These are phyloP conservation scores for Tuber magnatum DNA, from an alignment of 495 filamentous ascomycete species.

Conservation along the genomic window DNA sequence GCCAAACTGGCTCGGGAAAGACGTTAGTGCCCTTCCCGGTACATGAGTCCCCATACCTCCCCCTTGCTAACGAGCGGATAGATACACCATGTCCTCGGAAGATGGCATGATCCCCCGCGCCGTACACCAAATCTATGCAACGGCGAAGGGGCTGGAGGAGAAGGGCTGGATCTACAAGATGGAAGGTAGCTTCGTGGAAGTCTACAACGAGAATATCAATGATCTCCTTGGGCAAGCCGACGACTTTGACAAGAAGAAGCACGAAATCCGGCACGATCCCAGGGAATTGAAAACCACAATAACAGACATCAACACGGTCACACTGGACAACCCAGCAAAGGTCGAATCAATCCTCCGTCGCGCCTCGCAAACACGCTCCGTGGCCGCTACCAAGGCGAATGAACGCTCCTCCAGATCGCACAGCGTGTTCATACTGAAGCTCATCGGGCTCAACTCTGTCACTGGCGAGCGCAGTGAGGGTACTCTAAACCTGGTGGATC, in stretches of 20 bases:
- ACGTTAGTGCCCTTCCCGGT: conserved; percentile 45
- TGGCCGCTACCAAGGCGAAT: conserved; percentile 94
- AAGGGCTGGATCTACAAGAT: conserved; percentile 94
- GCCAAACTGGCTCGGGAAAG: conserved; percentile 94
- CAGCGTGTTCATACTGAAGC: conserved; percentile 90
- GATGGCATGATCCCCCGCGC: conserved; percentile 96
- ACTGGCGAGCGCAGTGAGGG: conserved; percentile 83
- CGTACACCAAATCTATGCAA: conserved; percentile 85
- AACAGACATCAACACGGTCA: conserved; percentile 71
- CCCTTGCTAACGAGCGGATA: conserved; percentile 14
- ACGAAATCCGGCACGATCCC: conserved; percentile 85
- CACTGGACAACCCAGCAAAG: conserved; percentile 66
- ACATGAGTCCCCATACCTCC: neutral
- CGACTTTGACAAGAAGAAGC: conserved; percentile 74
- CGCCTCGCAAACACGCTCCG: conserved; percentile 75
- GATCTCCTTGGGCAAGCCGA: conserved; percentile 76
- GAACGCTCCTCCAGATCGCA: conserved; percentile 89
- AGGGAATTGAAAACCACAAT: conserved; percentile 73
- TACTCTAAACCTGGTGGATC: conserved; percentile 90
- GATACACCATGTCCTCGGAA: conserved; percentile 78
- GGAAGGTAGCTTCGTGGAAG: conserved; percentile 95
- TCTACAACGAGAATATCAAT: conserved; percentile 96
- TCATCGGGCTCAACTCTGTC: conserved; percentile 70
- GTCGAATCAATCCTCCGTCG: conserved; percentile 71
- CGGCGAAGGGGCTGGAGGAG: conserved; percentile 68